Evolutionary conservation across 257 asterid genomes (phyloP).

Genomic region (Solanum bukasovii): DNA sequence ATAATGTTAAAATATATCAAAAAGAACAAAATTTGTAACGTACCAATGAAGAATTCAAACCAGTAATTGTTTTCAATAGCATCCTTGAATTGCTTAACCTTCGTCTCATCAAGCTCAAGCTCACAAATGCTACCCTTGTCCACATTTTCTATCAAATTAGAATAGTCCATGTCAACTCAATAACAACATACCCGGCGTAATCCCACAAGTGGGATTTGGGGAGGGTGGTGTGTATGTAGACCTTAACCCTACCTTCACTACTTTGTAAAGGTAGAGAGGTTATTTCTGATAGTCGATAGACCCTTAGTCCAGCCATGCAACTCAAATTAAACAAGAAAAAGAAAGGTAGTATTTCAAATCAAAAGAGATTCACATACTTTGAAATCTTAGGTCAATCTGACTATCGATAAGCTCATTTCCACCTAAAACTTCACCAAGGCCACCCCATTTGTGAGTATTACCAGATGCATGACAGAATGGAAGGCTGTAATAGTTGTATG

Average conservation of each 20-base stretch:
- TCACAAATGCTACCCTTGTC: conserved; percentile 35
- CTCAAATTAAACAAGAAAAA: neutral
- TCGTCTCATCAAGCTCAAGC: conserved; percentile 39
- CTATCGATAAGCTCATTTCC: conserved; percentile 98
- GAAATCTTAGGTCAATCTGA: conserved; percentile 65
- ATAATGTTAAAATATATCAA: neutral
- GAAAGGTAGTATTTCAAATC: neutral
- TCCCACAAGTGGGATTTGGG: neutral
- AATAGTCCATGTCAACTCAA: neutral
- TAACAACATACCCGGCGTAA: neutral
- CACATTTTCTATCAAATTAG: conserved; percentile 46
- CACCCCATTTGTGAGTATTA: conserved; percentile 89
- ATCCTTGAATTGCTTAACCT: conserved; percentile 50
- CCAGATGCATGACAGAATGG: conserved; percentile 81
- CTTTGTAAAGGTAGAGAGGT: neutral
- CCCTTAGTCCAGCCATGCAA: neutral
- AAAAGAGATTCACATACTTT: conserved; percentile 34
- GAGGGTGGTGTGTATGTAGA: neutral
- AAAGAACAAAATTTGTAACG: conserved; percentile 1
- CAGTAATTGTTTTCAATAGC: conserved; percentile 50
- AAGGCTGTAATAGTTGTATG: conserved; percentile 86
- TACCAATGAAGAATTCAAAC: conserved; percentile 58
- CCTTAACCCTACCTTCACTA: neutral
- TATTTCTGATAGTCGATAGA: conserved; percentile 18
- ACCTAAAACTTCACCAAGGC: conserved; percentile 96